phyloP scores from a whole-genome alignment of 768 basidiomycete species.

The Dacryopinax primogenitus region DNA sequence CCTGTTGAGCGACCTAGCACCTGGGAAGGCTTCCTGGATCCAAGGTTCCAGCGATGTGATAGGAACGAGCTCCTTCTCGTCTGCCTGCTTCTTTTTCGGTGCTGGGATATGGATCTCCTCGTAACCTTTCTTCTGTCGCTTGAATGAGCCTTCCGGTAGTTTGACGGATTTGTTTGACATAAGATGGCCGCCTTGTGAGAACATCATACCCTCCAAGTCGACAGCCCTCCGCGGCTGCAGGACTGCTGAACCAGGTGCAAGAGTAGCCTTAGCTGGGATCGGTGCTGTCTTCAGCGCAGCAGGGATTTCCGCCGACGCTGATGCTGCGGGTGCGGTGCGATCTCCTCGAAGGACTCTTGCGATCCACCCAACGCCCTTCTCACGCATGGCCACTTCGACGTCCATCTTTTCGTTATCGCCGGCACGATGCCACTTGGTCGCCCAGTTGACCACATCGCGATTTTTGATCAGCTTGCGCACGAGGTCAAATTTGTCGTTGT shows the following conservation, averaged over 20 bases:
- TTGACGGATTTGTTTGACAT: constrained; percentile 99
- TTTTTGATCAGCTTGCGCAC: constrained; percentile 87
- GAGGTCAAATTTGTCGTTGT: constrained; percentile 64
- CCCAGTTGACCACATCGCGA: constrained; percentile 94
- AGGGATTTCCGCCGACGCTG: constrained; percentile 31
- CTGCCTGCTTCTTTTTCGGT: constrained; percentile 60
- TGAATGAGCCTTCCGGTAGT: constrained; percentile 94
- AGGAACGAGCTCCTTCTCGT: constrained; percentile 56
- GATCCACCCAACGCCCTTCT: constrained; percentile 95
- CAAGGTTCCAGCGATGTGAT: constrained; percentile 66
- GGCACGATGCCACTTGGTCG: constrained; percentile 85
- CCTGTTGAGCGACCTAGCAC: constrained; percentile 67
- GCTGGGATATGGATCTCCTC: constrained; percentile 97
- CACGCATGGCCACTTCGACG: constrained; percentile 95
- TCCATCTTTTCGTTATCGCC: constrained; percentile 81
- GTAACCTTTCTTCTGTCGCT: constrained; percentile 88
- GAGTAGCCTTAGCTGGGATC: constrained; percentile 71
- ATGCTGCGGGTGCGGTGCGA: constrained; percentile 36
- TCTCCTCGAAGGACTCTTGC: constrained; percentile 76
- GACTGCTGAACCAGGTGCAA: constrained; percentile 73
- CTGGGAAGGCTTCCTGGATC: constrained; percentile 74
- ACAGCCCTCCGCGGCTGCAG: constrained; percentile 68
- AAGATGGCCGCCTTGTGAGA: constrained; percentile 86
- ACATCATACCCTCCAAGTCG: constrained; percentile 90
- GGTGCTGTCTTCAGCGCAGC: constrained; percentile 73